These are phyloP conservation scores for Thelephora terrestris DNA, from an alignment of 1,284 basidiomycete genomes.

Conservation along the genomic window DNA sequence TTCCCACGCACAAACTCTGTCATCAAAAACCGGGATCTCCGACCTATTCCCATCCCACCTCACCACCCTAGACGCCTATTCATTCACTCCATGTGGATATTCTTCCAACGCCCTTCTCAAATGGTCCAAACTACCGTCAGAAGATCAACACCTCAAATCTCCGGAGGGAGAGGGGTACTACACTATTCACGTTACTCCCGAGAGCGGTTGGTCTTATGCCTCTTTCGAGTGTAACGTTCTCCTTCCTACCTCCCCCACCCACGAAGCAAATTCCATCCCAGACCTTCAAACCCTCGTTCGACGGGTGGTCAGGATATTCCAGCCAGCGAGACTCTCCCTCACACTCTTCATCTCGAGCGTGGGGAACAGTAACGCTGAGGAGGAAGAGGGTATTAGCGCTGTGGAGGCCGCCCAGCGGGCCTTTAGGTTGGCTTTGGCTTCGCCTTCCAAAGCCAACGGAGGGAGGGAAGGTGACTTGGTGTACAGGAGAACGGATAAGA, in stretches of 20 bases:
- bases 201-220: slow-evolving; percentile 95
- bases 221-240: slow-evolving; percentile 99
- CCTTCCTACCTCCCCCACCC: slow-evolving; percentile 34
- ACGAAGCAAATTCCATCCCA: slow-evolving; percentile 40
- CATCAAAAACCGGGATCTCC: slow-evolving; percentile 72
- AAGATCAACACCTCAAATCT: not conserved
- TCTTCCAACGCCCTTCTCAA: slow-evolving; percentile 89
- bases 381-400: slow-evolving; percentile 40
- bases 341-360: slow-evolving; percentile 86
- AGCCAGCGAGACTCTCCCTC: slow-evolving; percentile 79
- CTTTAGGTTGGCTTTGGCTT: slow-evolving; percentile 50
- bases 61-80: slow-evolving; percentile 86
- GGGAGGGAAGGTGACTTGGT: slow-evolving; percentile 9
- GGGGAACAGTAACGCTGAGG: slow-evolving; percentile 38
- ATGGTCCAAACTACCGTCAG: slow-evolving; percentile 32
- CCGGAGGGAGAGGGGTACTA: slow-evolving; percentile 78
- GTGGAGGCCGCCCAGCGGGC: slow-evolving; percentile 60
- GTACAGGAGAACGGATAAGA: slow-evolving; percentile 85
- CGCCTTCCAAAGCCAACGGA: slow-evolving; percentile 6
- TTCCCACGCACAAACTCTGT: slow-evolving; percentile 58
- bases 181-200: slow-evolving; percentile 98
- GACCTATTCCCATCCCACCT: slow-evolving; percentile 71
- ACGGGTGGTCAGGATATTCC: slow-evolving; percentile 88
- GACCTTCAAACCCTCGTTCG: slow-evolving; percentile 75
- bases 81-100: slow-evolving; percentile 95